These are phyloP conservation scores for Metschnikowia gelsemii DNA, from an alignment of 805 yeast genomes.

Conservation along the genomic window DNA sequence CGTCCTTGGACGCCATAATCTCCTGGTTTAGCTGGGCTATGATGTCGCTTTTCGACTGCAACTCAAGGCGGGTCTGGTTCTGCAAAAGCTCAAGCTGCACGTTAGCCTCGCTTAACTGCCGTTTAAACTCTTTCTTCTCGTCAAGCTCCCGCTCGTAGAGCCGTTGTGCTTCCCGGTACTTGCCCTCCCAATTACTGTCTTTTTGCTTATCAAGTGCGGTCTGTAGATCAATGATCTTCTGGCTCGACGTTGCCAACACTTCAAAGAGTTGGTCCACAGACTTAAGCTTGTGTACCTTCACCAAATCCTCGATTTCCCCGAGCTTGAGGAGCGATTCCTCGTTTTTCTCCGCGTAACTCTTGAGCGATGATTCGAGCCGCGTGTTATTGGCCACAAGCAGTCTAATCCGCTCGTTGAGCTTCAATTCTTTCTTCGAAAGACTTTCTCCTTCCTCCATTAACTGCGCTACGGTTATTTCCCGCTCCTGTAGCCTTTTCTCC, in stretches of 20 bases:
- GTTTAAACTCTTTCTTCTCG: slow-evolving; percentile 21
- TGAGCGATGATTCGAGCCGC: slow-evolving; percentile 32
- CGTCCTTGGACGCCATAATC: slow-evolving; percentile 35
- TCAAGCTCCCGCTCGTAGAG: slow-evolving; percentile 26
- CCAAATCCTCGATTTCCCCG: slow-evolving; percentile 39
- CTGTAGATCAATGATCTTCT: slow-evolving; percentile 18
- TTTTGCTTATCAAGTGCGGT: slow-evolving; percentile 21
- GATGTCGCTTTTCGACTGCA: slow-evolving; percentile 33
- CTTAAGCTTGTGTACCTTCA: slow-evolving; percentile 29
- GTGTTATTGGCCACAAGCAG: slow-evolving; percentile 44
- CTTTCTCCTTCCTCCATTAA: slow-evolving; percentile 75
- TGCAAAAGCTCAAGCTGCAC: slow-evolving; percentile 34
- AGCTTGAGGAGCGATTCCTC: slow-evolving; percentile 32
- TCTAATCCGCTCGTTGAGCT: slow-evolving; percentile 64
- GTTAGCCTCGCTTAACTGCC: slow-evolving; percentile 30
- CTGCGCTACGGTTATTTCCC: slow-evolving; percentile 62
- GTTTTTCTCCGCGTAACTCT: slow-evolving; percentile 30
- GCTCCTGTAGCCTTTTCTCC: slow-evolving; percentile 40
- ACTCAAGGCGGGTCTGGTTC: slow-evolving; percentile 29
- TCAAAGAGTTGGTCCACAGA: slow-evolving; percentile 31
- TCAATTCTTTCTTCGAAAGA: slow-evolving; percentile 68
- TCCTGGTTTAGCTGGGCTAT: slow-evolving; percentile 32
- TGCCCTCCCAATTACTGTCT: slow-evolving; percentile 26
- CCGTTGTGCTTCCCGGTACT: slow-evolving; percentile 26
- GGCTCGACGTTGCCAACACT: slow-evolving; percentile 17